Evolutionary conservation across 2,329 filamentous ascomycete species (phyloP), one percentile per base, ranked within the genome.

Genomic region (Byssochlamys sp.): DNA sequence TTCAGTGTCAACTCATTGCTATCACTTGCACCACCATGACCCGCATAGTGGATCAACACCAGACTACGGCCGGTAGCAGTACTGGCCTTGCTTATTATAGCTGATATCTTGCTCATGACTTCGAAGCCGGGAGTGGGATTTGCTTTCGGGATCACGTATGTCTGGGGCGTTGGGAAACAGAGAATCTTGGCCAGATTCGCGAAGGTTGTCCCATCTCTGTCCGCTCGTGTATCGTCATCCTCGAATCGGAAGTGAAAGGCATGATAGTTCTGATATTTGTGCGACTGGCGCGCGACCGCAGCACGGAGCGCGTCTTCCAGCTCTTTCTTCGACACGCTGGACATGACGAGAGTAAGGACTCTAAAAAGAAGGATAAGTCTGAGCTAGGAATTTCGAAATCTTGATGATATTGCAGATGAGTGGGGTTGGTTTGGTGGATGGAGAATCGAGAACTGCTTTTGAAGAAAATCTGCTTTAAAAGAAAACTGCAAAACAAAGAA

Each of bases 181-280:
- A 14, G 27, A 52, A 56, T 5, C 45, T 6, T 14, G 26, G 29
- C 55, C 12, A 56, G 48, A 10, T 56, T 28, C 10, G 10, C 35
- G 25, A 56, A 56, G 28, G 7, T 52, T 24, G 26, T 27, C 7
- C 27, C 55, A 52, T 56, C 55, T 11, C 55, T 35, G 9, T 51
- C 25, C 19, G 55, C 55, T 10, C 50, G 50, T 7, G 55, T 56
- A 28, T 19, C 27, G 55, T 56, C 55, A 28, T 56, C 55, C 10
- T 52, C 48, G 27, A 28, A 56, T 11, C 48, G 24, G 19, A 56
- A 56, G 25, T 31, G 55, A 1, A 56, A 25, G 3, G 55, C 14
- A 26, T 28, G 28, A 45, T 25, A 56, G 28, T 53, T 19, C 9
- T 33, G 26, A 26, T 56, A 56, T 14, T 12, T 31, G 26, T n/a